A percentile compares a stretch with the other conserved stretches of the same genome.
phyloP scores from a whole-genome alignment of 345 rosid genomes.

The Citrus glauca region DNA sequence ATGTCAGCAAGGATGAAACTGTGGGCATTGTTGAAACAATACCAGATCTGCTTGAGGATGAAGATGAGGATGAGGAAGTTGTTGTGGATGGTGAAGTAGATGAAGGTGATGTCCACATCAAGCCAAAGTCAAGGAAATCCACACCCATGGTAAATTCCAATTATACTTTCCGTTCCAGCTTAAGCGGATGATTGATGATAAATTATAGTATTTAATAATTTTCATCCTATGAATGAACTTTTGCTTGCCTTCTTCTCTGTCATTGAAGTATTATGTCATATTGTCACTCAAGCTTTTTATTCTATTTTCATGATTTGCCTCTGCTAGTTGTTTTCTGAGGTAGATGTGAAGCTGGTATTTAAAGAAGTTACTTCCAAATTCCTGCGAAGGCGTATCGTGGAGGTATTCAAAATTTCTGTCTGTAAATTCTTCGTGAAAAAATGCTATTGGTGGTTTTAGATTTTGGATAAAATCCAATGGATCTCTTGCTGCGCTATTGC shows the following conservation, averaged over 20 bases:
- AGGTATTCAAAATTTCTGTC: slow-evolving; percentile 48
- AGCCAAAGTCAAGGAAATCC: slow-evolving; percentile 66
- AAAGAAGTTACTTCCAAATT: slow-evolving; percentile 89
- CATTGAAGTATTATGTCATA: slow-evolving; percentile 1
- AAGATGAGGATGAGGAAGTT: slow-evolving; percentile 97
- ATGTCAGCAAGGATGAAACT: slow-evolving; percentile 54
- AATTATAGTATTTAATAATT: not conserved
- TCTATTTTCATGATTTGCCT: slow-evolving; percentile 17
- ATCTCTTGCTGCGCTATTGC: not conserved
- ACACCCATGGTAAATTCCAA: slow-evolving; percentile 61
- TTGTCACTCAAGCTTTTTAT: slow-evolving; percentile 14
- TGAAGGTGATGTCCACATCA: slow-evolving; percentile 97
- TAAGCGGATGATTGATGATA: not conserved
- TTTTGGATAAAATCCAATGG: not conserved
- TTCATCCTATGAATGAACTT: not conserved
- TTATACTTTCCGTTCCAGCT: slow-evolving; percentile 1
- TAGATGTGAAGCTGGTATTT: slow-evolving; percentile 97
- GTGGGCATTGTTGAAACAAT: slow-evolving; percentile 53
- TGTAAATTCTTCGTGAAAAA: not conserved
- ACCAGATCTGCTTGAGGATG: slow-evolving; percentile 74
- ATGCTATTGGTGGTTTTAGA: not conserved
- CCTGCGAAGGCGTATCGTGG: slow-evolving; percentile 84
- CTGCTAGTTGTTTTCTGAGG: slow-evolving; percentile 72
- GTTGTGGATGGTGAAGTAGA: slow-evolving; percentile 97
- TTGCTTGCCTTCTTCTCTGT: not conserved